Evolutionary conservation across 768 basidiomycete species (phyloP).

Genomic region (Psilocybe tampanensis): DNA sequence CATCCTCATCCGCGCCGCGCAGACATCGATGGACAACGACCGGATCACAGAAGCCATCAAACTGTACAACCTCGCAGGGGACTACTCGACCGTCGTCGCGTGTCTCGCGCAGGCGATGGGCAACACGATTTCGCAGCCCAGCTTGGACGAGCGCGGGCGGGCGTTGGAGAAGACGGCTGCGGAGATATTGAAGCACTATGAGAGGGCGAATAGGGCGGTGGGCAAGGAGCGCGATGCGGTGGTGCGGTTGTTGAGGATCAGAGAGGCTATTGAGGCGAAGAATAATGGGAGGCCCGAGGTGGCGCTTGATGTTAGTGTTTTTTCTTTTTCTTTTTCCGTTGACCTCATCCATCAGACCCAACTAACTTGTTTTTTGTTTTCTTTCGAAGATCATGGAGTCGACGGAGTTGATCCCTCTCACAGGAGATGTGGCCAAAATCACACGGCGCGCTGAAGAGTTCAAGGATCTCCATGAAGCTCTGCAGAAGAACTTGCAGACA

Average conservation of each 20-base stretch:
- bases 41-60: conserved; percentile 91
- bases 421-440: conserved; percentile 82
- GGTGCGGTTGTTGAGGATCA: conserved; percentile 72
- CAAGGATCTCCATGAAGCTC: conserved; percentile 79
- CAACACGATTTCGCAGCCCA: conserved; percentile 72
- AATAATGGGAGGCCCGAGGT: conserved; percentile 70
- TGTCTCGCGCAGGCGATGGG: conserved; percentile 89
- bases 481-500: conserved; percentile 87
- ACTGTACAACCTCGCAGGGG: conserved; percentile 92
- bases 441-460: conserved; percentile 89
- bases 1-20: conserved; percentile 84
- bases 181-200: conserved; percentile 81
- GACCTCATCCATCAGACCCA: no score
- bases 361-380: neutral
- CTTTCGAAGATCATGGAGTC: conserved; percentile 78
- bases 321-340: neutral
- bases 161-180: conserved; percentile 73
- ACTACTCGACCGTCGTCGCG: conserved; percentile 84
- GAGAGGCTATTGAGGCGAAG: conserved; percentile 81
- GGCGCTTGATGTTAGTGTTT: conserved; percentile 75
- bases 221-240: conserved; percentile 77
- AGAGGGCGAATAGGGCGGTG: conserved; percentile 70
- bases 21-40: conserved; percentile 80
- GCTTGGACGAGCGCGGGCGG: conserved; percentile 61
- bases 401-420: conserved; percentile 84